phyloP scores from a whole-genome alignment of 116 monocot genomes.

The Iris pallida region DNA sequence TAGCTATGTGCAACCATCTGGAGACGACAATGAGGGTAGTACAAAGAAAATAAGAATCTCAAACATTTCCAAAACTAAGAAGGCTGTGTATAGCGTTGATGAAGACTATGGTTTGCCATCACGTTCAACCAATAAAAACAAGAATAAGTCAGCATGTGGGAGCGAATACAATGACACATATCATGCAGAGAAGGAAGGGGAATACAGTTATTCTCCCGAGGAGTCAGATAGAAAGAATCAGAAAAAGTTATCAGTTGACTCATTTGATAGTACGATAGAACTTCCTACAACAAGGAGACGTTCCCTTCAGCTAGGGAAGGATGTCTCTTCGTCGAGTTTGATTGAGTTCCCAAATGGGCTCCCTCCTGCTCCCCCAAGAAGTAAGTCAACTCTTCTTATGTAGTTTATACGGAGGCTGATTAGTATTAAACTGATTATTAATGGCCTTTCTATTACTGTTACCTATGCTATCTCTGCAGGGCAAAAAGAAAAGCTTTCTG shows the following conservation, averaged over 20 bases:
- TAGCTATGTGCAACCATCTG: conserved; percentile 6
- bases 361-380: conserved; percentile 77
- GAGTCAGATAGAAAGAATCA: conserved; percentile 35
- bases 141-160: conserved; percentile 10
- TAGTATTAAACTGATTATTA: background rate
- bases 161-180: background rate
- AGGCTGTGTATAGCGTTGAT: conserved; percentile 32
- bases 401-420: background rate
- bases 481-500: conserved; percentile 83
- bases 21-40: conserved; percentile 19
- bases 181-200: background rate
- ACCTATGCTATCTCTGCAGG: conserved; percentile 19
- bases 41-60: conserved; percentile 1
- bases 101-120: conserved; percentile 36
- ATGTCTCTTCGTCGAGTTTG: conserved; percentile 29
- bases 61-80: background rate
- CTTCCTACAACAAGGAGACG: conserved; percentile 80
- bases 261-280: conserved; percentile 30
- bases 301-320: conserved; percentile 63
- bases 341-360: conserved; percentile 92
- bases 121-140: conserved; percentile 16
- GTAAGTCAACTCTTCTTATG: conserved; percentile 28
- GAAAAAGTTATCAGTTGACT: conserved; percentile 11
- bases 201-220: conserved; percentile 1
- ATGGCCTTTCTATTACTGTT: background rate